phyloP scores from a whole-genome alignment of 1,284 basidiomycete species.

The Coriolopsis trogii region DNA sequence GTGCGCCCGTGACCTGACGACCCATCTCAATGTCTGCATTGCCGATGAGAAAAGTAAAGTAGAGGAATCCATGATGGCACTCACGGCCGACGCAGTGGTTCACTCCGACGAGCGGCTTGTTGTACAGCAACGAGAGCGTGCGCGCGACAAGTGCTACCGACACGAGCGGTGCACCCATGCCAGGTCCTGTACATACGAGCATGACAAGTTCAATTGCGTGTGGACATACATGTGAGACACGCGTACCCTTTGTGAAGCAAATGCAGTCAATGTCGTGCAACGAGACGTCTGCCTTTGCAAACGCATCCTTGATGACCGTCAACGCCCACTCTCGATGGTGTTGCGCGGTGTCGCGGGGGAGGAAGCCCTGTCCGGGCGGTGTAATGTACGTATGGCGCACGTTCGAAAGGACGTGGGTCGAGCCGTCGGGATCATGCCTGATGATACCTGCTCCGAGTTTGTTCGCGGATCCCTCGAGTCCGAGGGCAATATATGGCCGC shows the following conservation, averaged over 20 bases:
- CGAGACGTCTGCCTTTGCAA: constrained; percentile 71
- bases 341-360: constrained; percentile 92
- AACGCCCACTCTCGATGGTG: constrained; percentile 96
- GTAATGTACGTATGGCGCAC: constrained; percentile 98
- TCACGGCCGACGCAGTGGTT: constrained; percentile 98
- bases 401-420: constrained; percentile 75
- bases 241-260: constrained; percentile 92
- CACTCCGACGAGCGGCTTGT: constrained; percentile 94
- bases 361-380: constrained; percentile 96
- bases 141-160: constrained; percentile 96
- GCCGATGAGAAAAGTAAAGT: not conserved
- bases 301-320: constrained; percentile 80
- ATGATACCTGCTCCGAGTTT: constrained; percentile 98
- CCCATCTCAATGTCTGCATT: constrained; percentile 99
- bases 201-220: not conserved
- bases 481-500: constrained; percentile 73
- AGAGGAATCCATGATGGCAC: constrained; percentile 38
- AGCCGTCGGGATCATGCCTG: constrained; percentile 75
- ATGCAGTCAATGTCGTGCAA: constrained; percentile 90
- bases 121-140: constrained; percentile 85
- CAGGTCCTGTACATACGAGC: constrained; percentile 70
- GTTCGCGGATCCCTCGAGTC: constrained; percentile 95
- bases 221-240: not conserved
- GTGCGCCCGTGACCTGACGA: constrained; percentile 90
- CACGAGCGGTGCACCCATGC: constrained; percentile 97